Evolutionary conservation across 352 stramenopile genomes (phyloP), one percentile per base, ranked within the genome.

Genomic region (Thalassiosira hispida): DNA sequence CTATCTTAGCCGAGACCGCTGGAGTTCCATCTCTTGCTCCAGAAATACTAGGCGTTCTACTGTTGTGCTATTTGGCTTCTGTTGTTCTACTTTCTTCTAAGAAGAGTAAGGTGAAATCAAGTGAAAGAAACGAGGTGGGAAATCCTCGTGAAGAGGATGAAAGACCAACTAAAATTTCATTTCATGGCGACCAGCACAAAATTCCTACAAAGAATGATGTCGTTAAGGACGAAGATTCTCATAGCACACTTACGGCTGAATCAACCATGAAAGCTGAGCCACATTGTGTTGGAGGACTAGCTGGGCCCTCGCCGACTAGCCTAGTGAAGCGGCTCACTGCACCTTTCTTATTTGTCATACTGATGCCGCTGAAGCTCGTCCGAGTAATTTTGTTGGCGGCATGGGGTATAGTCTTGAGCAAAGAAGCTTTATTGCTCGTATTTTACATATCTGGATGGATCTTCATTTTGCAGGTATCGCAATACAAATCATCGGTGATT

Each of bases 161-260:
- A 40, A 47, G n/a, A 40, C 23, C 12, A 46, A n/a, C 51, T 51
- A 40, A 47, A 35, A 35, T 46, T 33, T 20, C 33, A 44, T 56
- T 56, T 23, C 23, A 60, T 5, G 55, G 33, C 38, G 29, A 60
- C 11, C 8, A 27, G 25, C 11, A 51, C 18, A 55, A 64, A 51
- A 40, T 27, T 33, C 8, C 42, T 18, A 12, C 67, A 12, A 33
- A 27, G 8, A 62, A 62, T 31, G 27, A 56, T 44, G 38, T 40
- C 12, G 27, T 46, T 20, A 53, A 22, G 8, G 70, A 80, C 35
- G 25, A 59, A 40, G 77, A 85, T 53, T 69, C 63, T 11, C 70
- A 85, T 38, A 85, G 63, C 33, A 74, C 77, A 35, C 52, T 85
- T n/a, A 85, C 70, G 14, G 42, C 29, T 44, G 70, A 80, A 40